These are phyloP conservation scores for Solanum sejunctum DNA, from an alignment of 257 asterid genomes.

Conservation along the genomic window DNA sequence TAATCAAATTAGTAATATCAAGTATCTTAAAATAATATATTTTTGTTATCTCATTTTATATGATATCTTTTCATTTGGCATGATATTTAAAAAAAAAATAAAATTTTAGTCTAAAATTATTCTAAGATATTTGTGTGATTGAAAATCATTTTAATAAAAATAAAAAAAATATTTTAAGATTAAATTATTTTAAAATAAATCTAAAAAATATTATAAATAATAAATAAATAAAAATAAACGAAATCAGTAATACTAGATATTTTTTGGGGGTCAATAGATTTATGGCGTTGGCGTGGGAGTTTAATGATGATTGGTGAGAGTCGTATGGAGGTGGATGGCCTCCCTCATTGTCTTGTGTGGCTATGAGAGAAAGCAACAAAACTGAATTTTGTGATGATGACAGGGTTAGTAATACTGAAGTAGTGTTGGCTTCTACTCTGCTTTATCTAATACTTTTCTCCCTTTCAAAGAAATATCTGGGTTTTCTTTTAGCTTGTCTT, in stretches of 20 bases:
- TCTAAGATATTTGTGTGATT: no score
- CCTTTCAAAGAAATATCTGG: no score
- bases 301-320: not conserved
- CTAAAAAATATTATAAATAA: no score
- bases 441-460: not conserved
- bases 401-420: not conserved
- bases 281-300: not conserved
- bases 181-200: no score
- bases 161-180: accelerated
- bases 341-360: not conserved
- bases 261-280: not conserved
- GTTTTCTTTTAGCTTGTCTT: no score
- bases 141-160: no score
- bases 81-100: no score
- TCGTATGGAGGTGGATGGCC: not conserved
- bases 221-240: no score
- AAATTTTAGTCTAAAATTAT: no score
- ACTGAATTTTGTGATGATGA: not conserved
- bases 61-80: no score
- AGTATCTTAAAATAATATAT: no score
- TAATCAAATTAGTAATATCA: no score
- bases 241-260: not conserved
- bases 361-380: not conserved
- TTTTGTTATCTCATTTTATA: accelerated
- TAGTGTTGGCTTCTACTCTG: not conserved